A percentile compares a stretch with the other conserved stretches of the same genome.
Conservation (phyloP, 148 eudicot genomes). For the Amaranthus palmeri region DNA sequence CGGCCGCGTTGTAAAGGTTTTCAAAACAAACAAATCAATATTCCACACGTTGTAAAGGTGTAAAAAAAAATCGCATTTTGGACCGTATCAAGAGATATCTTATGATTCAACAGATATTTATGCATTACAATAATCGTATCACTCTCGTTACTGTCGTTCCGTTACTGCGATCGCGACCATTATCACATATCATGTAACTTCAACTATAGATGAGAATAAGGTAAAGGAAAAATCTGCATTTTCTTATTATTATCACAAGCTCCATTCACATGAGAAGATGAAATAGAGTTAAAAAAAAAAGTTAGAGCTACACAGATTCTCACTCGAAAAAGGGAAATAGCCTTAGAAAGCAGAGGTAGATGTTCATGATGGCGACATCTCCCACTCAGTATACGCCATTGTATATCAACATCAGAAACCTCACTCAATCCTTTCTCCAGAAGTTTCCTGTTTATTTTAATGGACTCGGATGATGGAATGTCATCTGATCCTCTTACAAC, state of each 20-base stretch:
- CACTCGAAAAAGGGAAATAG: conserved; percentile 85
- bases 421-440: conserved; percentile 38
- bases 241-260: background rate
- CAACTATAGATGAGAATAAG: background rate
- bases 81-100: no score
- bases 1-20: no score
- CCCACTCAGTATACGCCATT: conserved; percentile 75
- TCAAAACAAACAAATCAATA: no score
- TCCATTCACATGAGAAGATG: conserved; percentile 5
- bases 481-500: conserved; percentile 44
- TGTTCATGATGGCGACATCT: conserved; percentile 73
- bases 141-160: no score
- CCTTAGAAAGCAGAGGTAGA: conserved; percentile 58
- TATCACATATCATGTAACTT: background rate
- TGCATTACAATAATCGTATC: no score
- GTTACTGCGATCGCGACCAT: no score
- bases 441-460: conserved; percentile 42
- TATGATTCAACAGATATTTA: no score
- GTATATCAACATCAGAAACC: conserved; percentile 42
- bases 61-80: no score
- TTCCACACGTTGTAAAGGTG: no score
- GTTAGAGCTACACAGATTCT: conserved; percentile 20
- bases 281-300: background rate
- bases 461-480: conserved; percentile 42
- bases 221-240: background rate